phyloP scores from a whole-genome alignment of 495 filamentous ascomycete species.

The Beverwykella pulmonaria region DNA sequence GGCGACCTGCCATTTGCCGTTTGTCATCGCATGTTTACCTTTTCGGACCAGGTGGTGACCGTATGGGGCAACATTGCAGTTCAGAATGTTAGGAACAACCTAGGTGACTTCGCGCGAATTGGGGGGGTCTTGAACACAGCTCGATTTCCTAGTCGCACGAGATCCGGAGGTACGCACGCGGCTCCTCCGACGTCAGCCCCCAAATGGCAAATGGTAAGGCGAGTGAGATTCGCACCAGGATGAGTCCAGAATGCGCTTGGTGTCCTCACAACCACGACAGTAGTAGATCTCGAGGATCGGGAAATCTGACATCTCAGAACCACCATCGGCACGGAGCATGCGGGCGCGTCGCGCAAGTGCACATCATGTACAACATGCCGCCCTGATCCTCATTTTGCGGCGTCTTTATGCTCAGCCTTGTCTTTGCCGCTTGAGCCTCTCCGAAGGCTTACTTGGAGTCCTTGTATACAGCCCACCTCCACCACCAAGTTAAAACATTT shows the following conservation, averaged over 20 bases:
- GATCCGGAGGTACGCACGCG: constrained; percentile 1
- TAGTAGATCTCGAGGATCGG: background rate
- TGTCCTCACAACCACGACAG: background rate
- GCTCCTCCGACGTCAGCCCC: background rate
- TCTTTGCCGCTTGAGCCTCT: background rate
- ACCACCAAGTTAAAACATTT: background rate
- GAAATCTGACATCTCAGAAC: background rate
- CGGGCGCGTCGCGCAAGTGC: background rate
- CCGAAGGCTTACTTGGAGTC: background rate
- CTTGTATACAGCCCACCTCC: background rate
- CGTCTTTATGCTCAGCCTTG: background rate
- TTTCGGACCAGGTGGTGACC: background rate
- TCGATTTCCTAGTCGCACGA: background rate
- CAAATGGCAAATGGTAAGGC: constrained; percentile 10
- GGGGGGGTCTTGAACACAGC: background rate
- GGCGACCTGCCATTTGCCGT: background rate
- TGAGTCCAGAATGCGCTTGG: background rate
- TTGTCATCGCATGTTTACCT: background rate
- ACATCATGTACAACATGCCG: constrained; percentile 3
- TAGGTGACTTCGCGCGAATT: background rate
- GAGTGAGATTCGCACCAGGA: background rate
- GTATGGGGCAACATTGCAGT: background rate
- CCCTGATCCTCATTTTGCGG: background rate
- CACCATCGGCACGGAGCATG: background rate
- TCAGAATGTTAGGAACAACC: background rate